These are phyloP conservation scores for Boletus smithii DNA, from an alignment of 1,284 basidiomycete genomes.

Conservation along the genomic window DNA sequence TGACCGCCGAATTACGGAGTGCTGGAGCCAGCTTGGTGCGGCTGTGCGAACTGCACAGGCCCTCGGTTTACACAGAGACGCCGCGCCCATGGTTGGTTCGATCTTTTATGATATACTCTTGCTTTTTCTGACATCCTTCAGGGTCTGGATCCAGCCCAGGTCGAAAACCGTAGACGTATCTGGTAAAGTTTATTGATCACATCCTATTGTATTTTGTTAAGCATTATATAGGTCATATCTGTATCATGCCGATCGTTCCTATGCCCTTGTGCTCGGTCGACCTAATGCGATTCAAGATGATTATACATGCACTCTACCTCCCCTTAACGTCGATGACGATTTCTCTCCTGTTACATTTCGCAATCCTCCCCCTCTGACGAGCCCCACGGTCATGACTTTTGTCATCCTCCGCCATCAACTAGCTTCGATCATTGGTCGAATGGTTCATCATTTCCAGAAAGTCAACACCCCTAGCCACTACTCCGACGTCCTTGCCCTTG, in stretches of 20 bases:
- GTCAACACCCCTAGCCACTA: conserved; percentile 81
- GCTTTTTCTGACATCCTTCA: conserved; percentile 31
- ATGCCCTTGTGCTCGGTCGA: conserved; percentile 87
- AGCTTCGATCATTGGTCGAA: conserved; percentile 83
- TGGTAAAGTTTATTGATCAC: conserved; percentile 52
- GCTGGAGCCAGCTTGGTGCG: conserved; percentile 93
- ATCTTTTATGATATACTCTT: conserved; percentile 3
- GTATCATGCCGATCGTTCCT: conserved; percentile 90
- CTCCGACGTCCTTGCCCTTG: conserved; percentile 78
- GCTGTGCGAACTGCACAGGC: conserved; percentile 93
- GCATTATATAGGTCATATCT: conserved; percentile 69
- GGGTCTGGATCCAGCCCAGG: conserved; percentile 74
- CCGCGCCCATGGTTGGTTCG: conserved; percentile 70
- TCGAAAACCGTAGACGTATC: conserved; percentile 87
- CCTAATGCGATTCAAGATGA: conserved; percentile 87
- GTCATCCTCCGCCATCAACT: conserved; percentile 84
- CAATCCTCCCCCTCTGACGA: conserved; percentile 55
- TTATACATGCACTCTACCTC: conserved; percentile 80
- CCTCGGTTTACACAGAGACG: conserved; percentile 89
- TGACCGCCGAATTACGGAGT: conserved; percentile 86
- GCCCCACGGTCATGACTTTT: conserved; percentile 84
- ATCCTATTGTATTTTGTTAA: conserved; percentile 12
- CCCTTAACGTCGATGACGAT: conserved; percentile 81
- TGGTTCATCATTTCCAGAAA: conserved; percentile 95
- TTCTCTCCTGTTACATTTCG: conserved; percentile 40